Conservation (phyloP, 495 filamentous ascomycete genomes). For the Podospora australis region DNA sequence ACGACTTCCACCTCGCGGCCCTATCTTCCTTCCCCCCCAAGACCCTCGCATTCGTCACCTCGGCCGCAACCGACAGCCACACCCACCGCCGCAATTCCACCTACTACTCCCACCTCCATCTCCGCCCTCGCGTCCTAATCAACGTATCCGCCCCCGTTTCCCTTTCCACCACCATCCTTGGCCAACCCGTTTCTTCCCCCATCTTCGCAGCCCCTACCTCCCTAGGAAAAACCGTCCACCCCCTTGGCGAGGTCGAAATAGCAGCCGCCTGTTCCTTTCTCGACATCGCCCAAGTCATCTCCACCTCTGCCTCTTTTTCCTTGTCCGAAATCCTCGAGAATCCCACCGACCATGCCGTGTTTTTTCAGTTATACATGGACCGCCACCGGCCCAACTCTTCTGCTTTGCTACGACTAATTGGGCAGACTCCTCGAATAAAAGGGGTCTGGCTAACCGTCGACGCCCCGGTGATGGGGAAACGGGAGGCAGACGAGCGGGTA, state of each 20-base stretch:
- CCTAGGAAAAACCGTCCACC: slow-evolving; percentile 65
- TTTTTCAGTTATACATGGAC: slow-evolving; percentile 83
- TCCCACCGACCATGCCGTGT: slow-evolving; percentile 41
- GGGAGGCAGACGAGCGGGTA: slow-evolving; percentile 53
- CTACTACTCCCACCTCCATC: slow-evolving; percentile 58
- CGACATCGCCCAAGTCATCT: slow-evolving; percentile 50
- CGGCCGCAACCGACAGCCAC: slow-evolving; percentile 69
- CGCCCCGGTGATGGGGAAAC: slow-evolving; percentile 56
- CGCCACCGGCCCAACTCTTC: slow-evolving; percentile 61
- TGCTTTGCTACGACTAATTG: slow-evolving; percentile 57
- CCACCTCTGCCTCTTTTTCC: slow-evolving; percentile 65
- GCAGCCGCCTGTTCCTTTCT: slow-evolving; percentile 51
- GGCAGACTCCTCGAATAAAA: slow-evolving; percentile 54
- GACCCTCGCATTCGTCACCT: slow-evolving; percentile 78
- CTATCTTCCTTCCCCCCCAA: slow-evolving; percentile 57
- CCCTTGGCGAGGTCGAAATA: slow-evolving; percentile 65
- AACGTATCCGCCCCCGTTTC: slow-evolving; percentile 54
- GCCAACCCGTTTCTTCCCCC: slow-evolving; percentile 50
- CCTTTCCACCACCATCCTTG: slow-evolving; percentile 56
- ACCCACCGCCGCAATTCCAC: slow-evolving; percentile 49
- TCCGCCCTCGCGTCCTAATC: slow-evolving; percentile 66
- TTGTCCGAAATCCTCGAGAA: slow-evolving; percentile 53
- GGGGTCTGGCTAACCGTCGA: slow-evolving; percentile 66
- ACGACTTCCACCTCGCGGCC: slow-evolving; percentile 69
- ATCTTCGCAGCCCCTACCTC: slow-evolving; percentile 70